Conservation (phyloP, 2,329 filamentous ascomycete species). For the Penicillium sclerotigenum region DNA sequence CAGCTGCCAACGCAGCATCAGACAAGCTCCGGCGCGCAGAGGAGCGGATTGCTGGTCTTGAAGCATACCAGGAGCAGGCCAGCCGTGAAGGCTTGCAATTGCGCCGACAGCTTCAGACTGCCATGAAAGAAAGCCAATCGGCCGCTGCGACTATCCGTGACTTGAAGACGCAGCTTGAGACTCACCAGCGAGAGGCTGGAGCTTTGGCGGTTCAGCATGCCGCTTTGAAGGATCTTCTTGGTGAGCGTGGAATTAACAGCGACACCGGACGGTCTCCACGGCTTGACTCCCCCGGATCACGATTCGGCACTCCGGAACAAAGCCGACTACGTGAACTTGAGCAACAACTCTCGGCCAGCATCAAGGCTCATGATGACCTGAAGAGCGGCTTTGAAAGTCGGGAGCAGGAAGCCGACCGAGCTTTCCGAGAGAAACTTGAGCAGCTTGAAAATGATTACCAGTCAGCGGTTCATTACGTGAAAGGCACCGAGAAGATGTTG, state of each 20-base stretch:
- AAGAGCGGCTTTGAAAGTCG: constrained; percentile 73
- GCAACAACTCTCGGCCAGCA: constrained; percentile 73
- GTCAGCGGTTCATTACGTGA: constrained; percentile 95
- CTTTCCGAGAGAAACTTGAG: constrained; percentile 87
- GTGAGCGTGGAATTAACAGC: constrained; percentile 80
- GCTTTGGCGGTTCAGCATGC: constrained; percentile 88
- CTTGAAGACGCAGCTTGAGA: constrained; percentile 75
- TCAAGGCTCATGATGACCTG: constrained; percentile 80
- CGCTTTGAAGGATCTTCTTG: constrained; percentile 86
- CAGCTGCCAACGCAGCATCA: constrained; percentile 78
- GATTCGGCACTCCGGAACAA: constrained; percentile 75
- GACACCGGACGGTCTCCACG: constrained; percentile 66
- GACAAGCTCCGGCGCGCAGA: constrained; percentile 90
- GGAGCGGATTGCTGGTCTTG: constrained; percentile 91
- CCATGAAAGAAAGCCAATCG: constrained; percentile 78
- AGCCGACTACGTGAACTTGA: constrained; percentile 80
- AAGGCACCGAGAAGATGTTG: constrained; percentile 98
- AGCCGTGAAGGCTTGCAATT: constrained; percentile 89
- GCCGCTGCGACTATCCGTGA: constrained; percentile 78
- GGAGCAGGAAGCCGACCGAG: constrained; percentile 79
- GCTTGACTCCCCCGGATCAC: constrained; percentile 69
- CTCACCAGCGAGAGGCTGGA: constrained; percentile 89
- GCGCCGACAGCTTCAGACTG: constrained; percentile 81
- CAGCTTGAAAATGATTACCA: constrained; percentile 97
- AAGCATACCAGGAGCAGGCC: constrained; percentile 95